phyloP scores from a whole-genome alignment of 306 rosid genomes.

The Pueraria montana region DNA sequence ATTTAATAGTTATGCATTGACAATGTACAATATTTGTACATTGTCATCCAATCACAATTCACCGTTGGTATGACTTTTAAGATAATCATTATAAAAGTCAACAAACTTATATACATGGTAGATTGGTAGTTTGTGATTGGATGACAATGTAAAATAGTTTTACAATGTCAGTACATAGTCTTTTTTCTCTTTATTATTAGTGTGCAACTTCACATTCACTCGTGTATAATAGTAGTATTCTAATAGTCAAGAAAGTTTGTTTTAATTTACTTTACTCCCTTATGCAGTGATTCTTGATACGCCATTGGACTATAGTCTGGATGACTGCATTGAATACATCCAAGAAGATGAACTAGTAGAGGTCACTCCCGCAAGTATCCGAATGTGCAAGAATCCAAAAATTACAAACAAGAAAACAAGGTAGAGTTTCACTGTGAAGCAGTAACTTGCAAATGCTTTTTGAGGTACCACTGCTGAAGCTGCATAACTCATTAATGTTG shows the following conservation, averaged over 20 bases:
- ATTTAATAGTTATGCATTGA: no score
- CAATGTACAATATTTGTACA: no score
- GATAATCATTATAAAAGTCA: no score
- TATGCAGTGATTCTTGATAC: constrained; percentile 91
- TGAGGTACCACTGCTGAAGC: constrained; percentile 40
- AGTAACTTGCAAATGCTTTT: constrained; percentile 48
- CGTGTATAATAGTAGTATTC: not conserved
- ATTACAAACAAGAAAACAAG: constrained; percentile 74
- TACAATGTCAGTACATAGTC: no score
- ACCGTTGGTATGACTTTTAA: no score
- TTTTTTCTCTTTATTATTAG: not conserved
- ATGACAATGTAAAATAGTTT: no score
- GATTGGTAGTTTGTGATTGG: no score
- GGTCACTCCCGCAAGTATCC: constrained; percentile 82
- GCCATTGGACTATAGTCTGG: constrained; percentile 92
- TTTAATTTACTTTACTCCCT: constrained; percentile 28
- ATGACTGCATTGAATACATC: constrained; percentile 98
- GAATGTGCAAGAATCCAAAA: constrained; percentile 94
- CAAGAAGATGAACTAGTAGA: constrained; percentile 98
- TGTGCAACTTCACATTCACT: constrained; percentile 13
- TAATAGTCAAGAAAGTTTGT: constrained; percentile 4
- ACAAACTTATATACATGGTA: no score
- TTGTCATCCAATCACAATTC: no score
- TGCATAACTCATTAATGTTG: constrained; percentile 36
- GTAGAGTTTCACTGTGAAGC: constrained; percentile 53